phyloP scores from a whole-genome alignment of 768 basidiomycete species.

The Boletus subcaerulescens region DNA sequence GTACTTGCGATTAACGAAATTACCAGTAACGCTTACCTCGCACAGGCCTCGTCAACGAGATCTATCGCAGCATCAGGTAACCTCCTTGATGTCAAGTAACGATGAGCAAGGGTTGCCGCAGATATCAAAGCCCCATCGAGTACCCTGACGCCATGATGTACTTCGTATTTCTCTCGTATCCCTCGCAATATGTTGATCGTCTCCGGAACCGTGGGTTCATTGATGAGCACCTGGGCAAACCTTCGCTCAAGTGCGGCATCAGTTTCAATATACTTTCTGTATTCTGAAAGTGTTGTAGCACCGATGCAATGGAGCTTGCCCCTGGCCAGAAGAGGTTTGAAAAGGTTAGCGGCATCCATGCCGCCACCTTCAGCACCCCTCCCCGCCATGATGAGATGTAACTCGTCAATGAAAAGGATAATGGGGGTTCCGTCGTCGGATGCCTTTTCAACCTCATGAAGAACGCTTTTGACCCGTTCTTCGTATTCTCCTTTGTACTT shows the following conservation, averaged over 20 bases:
- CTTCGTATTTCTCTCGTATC: constrained; percentile 91
- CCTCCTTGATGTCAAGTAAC: constrained; percentile 81
- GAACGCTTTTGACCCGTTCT: constrained; percentile 88
- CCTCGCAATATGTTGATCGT: constrained; percentile 93
- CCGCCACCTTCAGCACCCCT: constrained; percentile 79
- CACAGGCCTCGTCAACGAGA: constrained; percentile 88
- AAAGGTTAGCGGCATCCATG: constrained; percentile 91
- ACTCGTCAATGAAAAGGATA: constrained; percentile 93
- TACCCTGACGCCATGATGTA: constrained; percentile 88
- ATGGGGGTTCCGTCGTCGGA: constrained; percentile 72
- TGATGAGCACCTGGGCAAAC: constrained; percentile 91
- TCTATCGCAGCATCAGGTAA: constrained; percentile 89
- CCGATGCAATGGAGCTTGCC: constrained; percentile 80
- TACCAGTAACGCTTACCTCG: constrained; percentile 51
- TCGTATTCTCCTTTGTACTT: constrained; percentile 97
- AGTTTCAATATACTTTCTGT: constrained; percentile 90
- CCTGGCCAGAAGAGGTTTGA: constrained; percentile 89
- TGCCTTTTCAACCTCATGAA: constrained; percentile 91
- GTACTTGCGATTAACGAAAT: neutral
- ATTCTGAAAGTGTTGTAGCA: constrained; percentile 90
- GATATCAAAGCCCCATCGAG: constrained; percentile 83
- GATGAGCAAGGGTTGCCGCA: constrained; percentile 89
- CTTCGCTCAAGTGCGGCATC: constrained; percentile 89
- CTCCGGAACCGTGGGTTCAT: constrained; percentile 85
- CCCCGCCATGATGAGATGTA: constrained; percentile 93